Evolutionary conservation across 1,139 yeast species (phyloP), one percentile per base, ranked within the genome.

Genomic region (Blastobotrys niveus): DNA sequence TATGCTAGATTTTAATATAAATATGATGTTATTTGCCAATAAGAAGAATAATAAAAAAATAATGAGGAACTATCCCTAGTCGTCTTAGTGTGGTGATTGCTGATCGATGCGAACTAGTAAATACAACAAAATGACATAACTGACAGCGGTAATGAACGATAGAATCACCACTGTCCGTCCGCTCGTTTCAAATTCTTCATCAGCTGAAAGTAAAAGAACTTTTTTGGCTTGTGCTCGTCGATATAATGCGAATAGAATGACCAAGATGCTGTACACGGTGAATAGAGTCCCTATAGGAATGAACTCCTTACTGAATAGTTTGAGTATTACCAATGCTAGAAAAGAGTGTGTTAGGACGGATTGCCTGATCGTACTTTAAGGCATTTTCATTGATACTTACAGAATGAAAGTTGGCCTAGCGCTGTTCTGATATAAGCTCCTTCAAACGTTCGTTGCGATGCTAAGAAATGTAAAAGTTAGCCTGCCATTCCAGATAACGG

Each of bases 401-500:
- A 64, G 45, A 67, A 61, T 3, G 70, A 55, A 14, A 68, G 53
- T 42, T 67, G 68, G 22, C 66, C 61, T 39, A 68, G 48, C 3
- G 71, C 71, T 1, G 72, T 65, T 26, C 72, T 61, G 27, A 65
- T 45, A 48, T 68, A 68, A 4, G 72, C 72, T 2, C 72, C 72
- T 46, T 68, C 71, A 43, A 65, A 68, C 3, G 72, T 68, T 14
- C 72, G 57, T 49, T 68, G 71, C 32, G 64, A 59, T 1, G 71
- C 72, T 44, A 15, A 9, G 21, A 15, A n/a, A n/a, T 15, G 12
- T 12, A 24, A 8, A 8, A 18, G 34, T 32, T 32, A 9, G 34
- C 21, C 20, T 32, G 8, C 17, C 21, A 31, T n/a, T 29, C 9
- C 37, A 3, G 18, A 12, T 17, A 17, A 33, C 21, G n/a, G n/a